Base-by-base conservation (phyloP, 805 yeast species). In the Nakazawaea anatomiae region DNA sequence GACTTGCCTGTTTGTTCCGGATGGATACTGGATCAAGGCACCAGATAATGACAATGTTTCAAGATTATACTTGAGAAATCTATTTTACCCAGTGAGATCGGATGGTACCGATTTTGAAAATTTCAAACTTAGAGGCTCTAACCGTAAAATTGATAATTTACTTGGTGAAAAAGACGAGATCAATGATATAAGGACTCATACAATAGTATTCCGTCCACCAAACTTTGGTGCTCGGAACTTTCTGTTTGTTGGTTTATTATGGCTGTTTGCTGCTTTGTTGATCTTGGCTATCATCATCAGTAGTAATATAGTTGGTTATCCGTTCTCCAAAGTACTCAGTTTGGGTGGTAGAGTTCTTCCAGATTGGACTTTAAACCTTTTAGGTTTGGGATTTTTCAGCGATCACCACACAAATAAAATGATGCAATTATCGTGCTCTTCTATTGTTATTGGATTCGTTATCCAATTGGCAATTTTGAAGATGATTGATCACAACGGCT, bases 181-280 rank as follows among this genome's bases (percentile, higher is more conserved):
- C 29, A 55, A 64, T 47, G 59, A 65, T 6, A 60, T 63, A 28
- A 67, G 63, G 6, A 65, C 71, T 1, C 89, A 91, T 65, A 74
- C 79, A 2, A 79, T 91, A 31, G 97, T 91, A 3, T 95, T 91
- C 67, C 74, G 89, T 43, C 98, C 99, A 4, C 96, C 96, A 1
- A 57, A 75, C 46, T 88, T 92, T 65, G 75, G 81, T 47, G 34
- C 60, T 2, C 74, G 97, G 52, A 74, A 89, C 36, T 69, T 76
- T 27, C 68, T 60, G 0, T 62, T 87, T 42, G 66, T 79, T 32
- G 58, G 61, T 1, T 62, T 69, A 55, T 60, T 77, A 5, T 78
- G 81, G 79, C 52, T 71, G 0, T 74, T 72, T 56, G 73, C 83
- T 10, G 31, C 36, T 11, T 4, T 43, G 6, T 51, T 51, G 39